Conservation (phyloP, 1,284 basidiomycete species). For the Lignosus rhinocerotis region DNA sequence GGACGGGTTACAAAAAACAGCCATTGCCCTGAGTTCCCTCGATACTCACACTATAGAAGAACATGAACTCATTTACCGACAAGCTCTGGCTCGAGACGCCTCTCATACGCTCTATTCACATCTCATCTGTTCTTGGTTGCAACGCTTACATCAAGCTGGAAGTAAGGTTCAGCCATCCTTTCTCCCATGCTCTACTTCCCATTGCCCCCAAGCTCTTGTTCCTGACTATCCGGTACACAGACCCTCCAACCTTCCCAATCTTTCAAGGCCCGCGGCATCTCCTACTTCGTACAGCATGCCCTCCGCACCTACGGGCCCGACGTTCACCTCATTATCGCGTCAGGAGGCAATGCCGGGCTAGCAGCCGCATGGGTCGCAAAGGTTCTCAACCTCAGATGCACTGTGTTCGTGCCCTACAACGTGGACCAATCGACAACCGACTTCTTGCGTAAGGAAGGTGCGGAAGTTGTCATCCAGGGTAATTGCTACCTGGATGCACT, state of each 20-base stretch:
- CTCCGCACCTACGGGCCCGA: conserved; percentile 48
- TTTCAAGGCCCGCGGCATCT: conserved; percentile 75
- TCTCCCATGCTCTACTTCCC: background rate
- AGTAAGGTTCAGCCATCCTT: conserved; percentile 36
- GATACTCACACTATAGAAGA: background rate
- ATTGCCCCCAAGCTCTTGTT: background rate
- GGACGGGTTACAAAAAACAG: background rate
- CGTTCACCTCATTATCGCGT: conserved; percentile 67
- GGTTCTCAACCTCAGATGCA: conserved; percentile 55
- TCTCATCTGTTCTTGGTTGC: conserved; percentile 53
- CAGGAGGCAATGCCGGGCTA: conserved; percentile 73
- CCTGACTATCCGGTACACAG: conserved; percentile 42
- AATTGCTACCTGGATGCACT: conserved; percentile 58
- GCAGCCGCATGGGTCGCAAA: conserved; percentile 66
- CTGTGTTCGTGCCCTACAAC: conserved; percentile 62
- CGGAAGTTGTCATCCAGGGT: conserved; percentile 56
- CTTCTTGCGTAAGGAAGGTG: conserved; percentile 51
- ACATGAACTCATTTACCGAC: conserved; percentile 2
- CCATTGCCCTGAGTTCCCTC: background rate
- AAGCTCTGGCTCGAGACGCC: conserved; percentile 62
- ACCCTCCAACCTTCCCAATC: conserved; percentile 71
- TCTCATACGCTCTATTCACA: conserved; percentile 53
- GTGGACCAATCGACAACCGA: conserved; percentile 48
- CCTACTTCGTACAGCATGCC: conserved; percentile 55
- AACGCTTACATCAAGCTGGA: conserved; percentile 69